Evolutionary conservation across 169 alveolate species (phyloP), one percentile per base, ranked within the genome.

Genomic region (Plasmodium billcollinsi): DNA sequence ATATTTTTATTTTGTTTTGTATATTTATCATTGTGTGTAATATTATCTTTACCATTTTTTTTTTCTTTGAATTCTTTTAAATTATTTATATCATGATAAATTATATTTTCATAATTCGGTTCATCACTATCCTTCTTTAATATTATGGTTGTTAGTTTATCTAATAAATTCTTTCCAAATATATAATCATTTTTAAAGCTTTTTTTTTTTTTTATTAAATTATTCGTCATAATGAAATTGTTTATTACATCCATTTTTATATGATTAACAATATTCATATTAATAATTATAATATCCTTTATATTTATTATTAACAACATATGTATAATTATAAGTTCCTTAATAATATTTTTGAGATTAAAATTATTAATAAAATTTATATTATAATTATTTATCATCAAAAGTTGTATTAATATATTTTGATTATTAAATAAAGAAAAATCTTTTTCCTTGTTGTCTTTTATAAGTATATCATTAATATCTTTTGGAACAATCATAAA

Each of bases 341-440:
- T 83, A 18, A 69, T 12, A 15, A 21, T 54, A 50, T 69, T 52
- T 24, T 39, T 56, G 15, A 69, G 3, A 83, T 69, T 56, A 24
- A 83, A 43, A n/a, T 58, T 69, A 62, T 83, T 83, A 33, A 83
- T 69, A 56, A 83, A 33, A 54, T 69, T 29, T 33, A 29, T 58
- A 18, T 56, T 67, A 12, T 33, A 8, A 49, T 69, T 49, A 29
- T 83, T 83, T n/a, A 58, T 18, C 11, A 49, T 20, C 45, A 69
- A 39, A 39, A 39, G 47, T 39, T 39, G 47, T 39, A 39, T 39
- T 39, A 39, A 39, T 5, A 39, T 39, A 39, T 39, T 39, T 39
- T 39, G 11, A 39, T 39, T 39, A 39, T 39, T 0, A 39, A 39
- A 39, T 39, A 6, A 39, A 39, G 47, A 39, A 39, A 5, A 5